phyloP scores from a whole-genome alignment of 176 grass and related monocot genomes.

The Paspalum vaginatum region DNA sequence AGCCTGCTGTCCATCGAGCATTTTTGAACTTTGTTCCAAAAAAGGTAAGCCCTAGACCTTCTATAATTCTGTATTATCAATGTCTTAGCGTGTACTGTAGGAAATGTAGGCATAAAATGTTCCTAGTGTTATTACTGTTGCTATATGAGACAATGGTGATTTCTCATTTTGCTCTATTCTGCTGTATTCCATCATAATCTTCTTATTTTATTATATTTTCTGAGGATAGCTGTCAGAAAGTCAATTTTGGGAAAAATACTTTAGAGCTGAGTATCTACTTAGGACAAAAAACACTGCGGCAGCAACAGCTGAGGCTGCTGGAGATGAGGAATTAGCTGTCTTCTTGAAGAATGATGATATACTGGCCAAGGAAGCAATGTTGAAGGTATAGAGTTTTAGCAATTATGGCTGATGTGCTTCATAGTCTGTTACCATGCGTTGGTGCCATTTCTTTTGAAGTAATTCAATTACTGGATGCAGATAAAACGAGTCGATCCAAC shows the following conservation, averaged over 20 bases:
- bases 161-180: conserved; percentile 30
- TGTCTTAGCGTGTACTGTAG: conserved; percentile 20
- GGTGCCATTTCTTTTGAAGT: conserved; percentile 29
- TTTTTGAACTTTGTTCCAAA: conserved; percentile 85
- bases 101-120: conserved; percentile 2
- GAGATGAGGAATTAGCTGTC: conserved; percentile 92
- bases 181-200: conserved; percentile 7
- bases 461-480: conserved; percentile 56
- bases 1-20: conserved; percentile 91
- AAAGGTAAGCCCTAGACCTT: conserved; percentile 54
- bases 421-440: conserved; percentile 24
- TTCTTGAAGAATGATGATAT: conserved; percentile 95
- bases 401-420: conserved; percentile 12
- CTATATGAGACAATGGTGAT: not conserved
- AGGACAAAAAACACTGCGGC: conserved; percentile 84
- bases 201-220: conserved; percentile 34
- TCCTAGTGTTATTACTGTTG: conserved; percentile 26
- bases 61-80: not conserved
- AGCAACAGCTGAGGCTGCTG: conserved; percentile 89
- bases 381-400: conserved; percentile 55
- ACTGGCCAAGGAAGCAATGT: conserved; percentile 78
- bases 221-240: conserved; percentile 70
- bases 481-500: conserved; percentile 96
- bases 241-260: conserved; percentile 98
- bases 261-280: conserved; percentile 92